Conservation (phyloP, 2,329 filamentous ascomycete species). For the Thyridium curvatum region DNA sequence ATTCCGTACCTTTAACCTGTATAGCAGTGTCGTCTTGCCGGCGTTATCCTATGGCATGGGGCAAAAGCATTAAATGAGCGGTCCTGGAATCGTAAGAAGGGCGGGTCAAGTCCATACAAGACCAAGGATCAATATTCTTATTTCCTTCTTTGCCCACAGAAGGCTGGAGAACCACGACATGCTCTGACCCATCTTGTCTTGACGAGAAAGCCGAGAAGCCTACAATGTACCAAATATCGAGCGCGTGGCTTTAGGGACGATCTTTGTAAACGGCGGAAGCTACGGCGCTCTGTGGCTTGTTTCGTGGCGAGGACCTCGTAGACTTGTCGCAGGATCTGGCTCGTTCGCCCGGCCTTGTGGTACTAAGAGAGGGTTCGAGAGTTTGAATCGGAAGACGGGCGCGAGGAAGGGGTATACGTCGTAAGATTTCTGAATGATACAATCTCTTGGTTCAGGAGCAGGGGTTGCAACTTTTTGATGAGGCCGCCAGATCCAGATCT, state of each 20-base stretch:
- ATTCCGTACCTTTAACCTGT: conserved; percentile 75
- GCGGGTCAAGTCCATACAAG: conserved; percentile 52
- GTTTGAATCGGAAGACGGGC: too few relatives aligned
- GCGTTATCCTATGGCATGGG: conserved; percentile 71
- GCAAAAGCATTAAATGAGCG: conserved; percentile 9
- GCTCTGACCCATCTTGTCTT: conserved; percentile 52
- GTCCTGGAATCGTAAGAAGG: conserved; percentile 7
- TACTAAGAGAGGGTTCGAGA: too few relatives aligned
- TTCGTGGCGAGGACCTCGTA: too few relatives aligned
- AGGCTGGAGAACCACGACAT: conserved; percentile 67
- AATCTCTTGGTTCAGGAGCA: too few relatives aligned
- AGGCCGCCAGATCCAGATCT: too few relatives aligned
- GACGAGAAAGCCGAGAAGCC: conserved; percentile 1
- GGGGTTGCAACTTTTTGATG: too few relatives aligned
- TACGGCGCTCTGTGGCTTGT: too few relatives aligned
- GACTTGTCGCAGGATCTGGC: too few relatives aligned
- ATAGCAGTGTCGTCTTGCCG: conserved; percentile 94
- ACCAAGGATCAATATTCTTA: conserved; percentile 88
- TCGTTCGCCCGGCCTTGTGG: too few relatives aligned
- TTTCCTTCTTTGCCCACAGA: conserved; percentile 93
- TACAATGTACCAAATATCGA: conserved; percentile 1
- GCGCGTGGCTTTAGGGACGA: conserved; percentile 1
- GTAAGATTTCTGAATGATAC: conserved; percentile 2
- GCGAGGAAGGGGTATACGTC: not conserved
- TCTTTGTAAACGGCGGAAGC: too few relatives aligned